phyloP scores from a whole-genome alignment of 768 basidiomycete genomes.

The Tulasnella sp. region DNA sequence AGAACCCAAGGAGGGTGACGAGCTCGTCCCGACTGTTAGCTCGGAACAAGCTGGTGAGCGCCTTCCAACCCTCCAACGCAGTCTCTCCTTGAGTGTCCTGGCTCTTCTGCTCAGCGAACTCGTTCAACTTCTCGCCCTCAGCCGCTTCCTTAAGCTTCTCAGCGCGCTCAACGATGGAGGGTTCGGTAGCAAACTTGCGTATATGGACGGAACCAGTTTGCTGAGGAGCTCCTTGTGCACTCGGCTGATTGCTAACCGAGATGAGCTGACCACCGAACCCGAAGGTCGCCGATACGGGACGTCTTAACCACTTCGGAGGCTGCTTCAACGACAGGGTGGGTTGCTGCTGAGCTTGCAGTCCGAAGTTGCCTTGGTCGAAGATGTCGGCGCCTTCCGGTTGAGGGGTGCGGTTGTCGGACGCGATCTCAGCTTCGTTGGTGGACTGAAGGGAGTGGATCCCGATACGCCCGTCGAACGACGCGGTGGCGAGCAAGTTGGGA shows the following conservation, averaged over 20 bases:
- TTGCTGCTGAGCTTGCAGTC: slow-evolving; percentile 33
- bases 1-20: slow-evolving; percentile 86
- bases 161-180: slow-evolving; percentile 68
- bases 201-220: slow-evolving; percentile 82
- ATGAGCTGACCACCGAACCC: slow-evolving; percentile 90
- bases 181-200: slow-evolving; percentile 72
- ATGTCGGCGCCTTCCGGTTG: slow-evolving; percentile 65
- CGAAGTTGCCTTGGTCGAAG: slow-evolving; percentile 54
- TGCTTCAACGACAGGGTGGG: slow-evolving; percentile 80
- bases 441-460: slow-evolving; percentile 90
- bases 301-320: slow-evolving; percentile 93
- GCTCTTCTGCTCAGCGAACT: slow-evolving; percentile 64
- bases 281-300: slow-evolving; percentile 64
- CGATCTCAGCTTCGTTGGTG: slow-evolving; percentile 53
- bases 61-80: slow-evolving; percentile 68
- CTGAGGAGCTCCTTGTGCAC: slow-evolving; percentile 64
- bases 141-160: slow-evolving; percentile 60
- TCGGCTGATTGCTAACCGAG: slow-evolving; percentile 67
- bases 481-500: slow-evolving; percentile 67
- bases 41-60: slow-evolving; percentile 81
- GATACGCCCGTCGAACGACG: slow-evolving; percentile 93
- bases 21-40: slow-evolving; percentile 87
- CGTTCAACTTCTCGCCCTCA: slow-evolving; percentile 50
- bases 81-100: slow-evolving; percentile 40
- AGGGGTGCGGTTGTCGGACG: slow-evolving; percentile 41